Evolutionary conservation across 176 grass and related monocot species (phyloP).

Genomic region (Oryza nivara): DNA sequence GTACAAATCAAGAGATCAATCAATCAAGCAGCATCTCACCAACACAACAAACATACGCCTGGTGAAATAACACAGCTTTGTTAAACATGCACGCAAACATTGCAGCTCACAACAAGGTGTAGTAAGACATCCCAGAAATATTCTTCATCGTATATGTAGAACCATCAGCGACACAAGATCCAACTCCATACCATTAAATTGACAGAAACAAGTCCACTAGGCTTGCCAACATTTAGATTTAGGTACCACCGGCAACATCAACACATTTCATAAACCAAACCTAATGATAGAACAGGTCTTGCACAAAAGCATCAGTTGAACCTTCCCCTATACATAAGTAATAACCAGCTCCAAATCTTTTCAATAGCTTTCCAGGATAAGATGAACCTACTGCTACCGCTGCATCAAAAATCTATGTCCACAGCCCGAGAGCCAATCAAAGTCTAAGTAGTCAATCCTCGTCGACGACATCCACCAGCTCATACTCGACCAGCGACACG

Average conservation of each 20-base stretch:
- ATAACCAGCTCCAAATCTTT: neutral
- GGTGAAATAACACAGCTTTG: neutral
- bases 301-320: slow-evolving; percentile 18
- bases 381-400: slow-evolving; percentile 7
- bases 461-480: slow-evolving; percentile 40
- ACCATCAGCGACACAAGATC: neutral
- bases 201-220: neutral
- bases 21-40: too few species aligned
- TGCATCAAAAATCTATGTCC: slow-evolving; percentile 25
- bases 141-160: neutral
- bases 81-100: neutral
- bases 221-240: neutral
- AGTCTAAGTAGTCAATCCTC: neutral
- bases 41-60: neutral
- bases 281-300: neutral
- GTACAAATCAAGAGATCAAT: too few species aligned
- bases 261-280: neutral
- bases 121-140: neutral
- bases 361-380: slow-evolving; percentile 10
- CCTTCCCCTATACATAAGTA: slow-evolving; percentile 33
- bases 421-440: neutral
- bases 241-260: neutral
- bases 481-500: slow-evolving; percentile 37
- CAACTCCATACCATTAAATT: neutral
- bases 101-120: neutral